phyloP scores from a whole-genome alignment of 306 rosid genomes.

The Dryas drummondii region DNA sequence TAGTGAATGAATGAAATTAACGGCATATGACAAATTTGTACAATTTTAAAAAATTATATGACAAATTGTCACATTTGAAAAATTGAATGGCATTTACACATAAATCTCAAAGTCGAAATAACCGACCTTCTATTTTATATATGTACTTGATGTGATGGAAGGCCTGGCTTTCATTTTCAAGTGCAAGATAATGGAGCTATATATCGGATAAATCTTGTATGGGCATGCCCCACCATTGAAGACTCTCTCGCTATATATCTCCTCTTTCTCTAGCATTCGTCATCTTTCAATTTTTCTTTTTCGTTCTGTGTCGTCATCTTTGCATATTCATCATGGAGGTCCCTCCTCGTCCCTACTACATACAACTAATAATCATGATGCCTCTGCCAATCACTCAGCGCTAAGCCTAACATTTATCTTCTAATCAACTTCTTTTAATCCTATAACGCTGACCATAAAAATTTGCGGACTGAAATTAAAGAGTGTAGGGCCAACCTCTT shows the following conservation, averaged over 20 bases:
- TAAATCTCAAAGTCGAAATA: too few species aligned
- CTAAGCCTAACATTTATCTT: background rate
- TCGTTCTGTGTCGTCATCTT: background rate
- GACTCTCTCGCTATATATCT: background rate
- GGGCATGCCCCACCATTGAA: too few species aligned
- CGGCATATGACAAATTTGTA: too few species aligned
- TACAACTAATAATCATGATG: background rate
- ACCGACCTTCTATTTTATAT: background rate
- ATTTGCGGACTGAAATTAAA: slow-evolving; percentile 22
- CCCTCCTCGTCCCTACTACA: background rate
- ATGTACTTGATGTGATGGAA: background rate
- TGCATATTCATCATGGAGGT: slow-evolving; percentile 12
- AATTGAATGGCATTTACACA: too few species aligned
- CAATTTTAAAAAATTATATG: too few species aligned
- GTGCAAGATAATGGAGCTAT: background rate
- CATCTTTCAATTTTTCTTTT: background rate
- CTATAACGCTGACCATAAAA: background rate
- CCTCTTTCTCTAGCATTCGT: background rate
- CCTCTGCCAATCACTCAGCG: background rate
- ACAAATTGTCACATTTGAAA: too few species aligned
- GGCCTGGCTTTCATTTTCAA: background rate
- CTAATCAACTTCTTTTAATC: background rate
- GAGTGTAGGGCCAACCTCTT: slow-evolving; percentile 22
- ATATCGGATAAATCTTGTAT: too few species aligned
- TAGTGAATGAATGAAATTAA: too few species aligned